Base-by-base conservation (phyloP, 2,329 filamentous ascomycete genomes). In the Coniochaeta sp. region DNA sequence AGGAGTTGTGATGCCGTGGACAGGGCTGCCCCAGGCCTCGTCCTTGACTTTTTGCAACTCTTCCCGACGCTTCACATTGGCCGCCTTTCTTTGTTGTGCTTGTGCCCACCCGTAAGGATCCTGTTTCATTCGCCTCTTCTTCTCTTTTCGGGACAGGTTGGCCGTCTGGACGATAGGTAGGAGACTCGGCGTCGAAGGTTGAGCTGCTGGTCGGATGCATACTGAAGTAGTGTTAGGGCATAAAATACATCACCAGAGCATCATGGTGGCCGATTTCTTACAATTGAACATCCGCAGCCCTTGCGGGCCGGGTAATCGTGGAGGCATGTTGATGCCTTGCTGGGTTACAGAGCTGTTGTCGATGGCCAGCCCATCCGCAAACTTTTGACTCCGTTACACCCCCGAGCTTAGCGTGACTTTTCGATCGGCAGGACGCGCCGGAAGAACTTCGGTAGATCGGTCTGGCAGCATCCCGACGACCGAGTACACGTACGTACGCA, bases 41-140 rank as follows among this genome's bases (percentile, higher is more conserved):
- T 84, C 79, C 62, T 90, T 86, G 70, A 87, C 79, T 64, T 84
- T 77, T 62, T 85, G 74, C 60, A 98, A 82, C 64, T 86, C 85
- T 63, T 84, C 80, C 68, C 89, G 91, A 58, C 91, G 86, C 69
- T 89, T 84, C 54, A 93, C 73, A 71, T 96, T 96, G 65, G 89
- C 90, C 12, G 89, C 86, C 74, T 93, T 96, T 63, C 91, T 88
- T 71, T 92, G 90, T 68, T 89, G 85, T 34, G 90, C 87, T 74
- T 96, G 91, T 3, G 89, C 89, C 74, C 89, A 84, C 62, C 88
- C 81, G 71, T 96, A 97, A 0, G 92, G 92, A 68, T 98, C 91
- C 70, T 85, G 84, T 71, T 89, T 86, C 62, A 83, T 83, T 64
- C 83, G 81, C 62, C 84, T 82, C 71, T 86, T 86, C 75, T 84